Base-by-base conservation (phyloP, 1,139 yeast genomes). In the Suhomyces wounanorum region DNA sequence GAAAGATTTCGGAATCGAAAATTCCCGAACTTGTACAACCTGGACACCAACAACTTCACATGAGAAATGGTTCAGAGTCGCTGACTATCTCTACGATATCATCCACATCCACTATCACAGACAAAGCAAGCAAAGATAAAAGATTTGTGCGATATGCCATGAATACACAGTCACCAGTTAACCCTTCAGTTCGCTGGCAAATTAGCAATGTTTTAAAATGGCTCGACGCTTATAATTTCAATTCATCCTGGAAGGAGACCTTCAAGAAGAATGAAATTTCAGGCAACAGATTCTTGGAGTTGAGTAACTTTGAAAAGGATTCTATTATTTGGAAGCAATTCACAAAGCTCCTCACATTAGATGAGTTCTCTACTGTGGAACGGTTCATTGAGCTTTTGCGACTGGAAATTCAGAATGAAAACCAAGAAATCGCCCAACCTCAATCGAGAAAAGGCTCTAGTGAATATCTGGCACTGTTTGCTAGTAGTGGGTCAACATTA, bases 141-240 rank as follows among this genome's bases (percentile, higher is more conserved):
- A 57, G 81, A 41, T 77, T 76, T 58, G 75, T 73, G 13, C 60
- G 78, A 26, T 77, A 77, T 55, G 81, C 78, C 26, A 76, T 77
- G 79, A 70, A 68, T 45, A 70, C 76, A 0, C 77, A 69, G 49
- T 55, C 66, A 1, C 55, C 65, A 3, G 45, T 47, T n/a, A 61
- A 57, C 42, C 51, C 65, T 3, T 59, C 69, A 14, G 61, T 61
- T 14, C 52, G 50, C n/a, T 90, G 97, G 97, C 82, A 87, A 5
- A 73, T 82, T 58, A 81, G 78, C 14, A 75, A 87, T 49, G 95
- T 90, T 0, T 52, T 78, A 0, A 65, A 70, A 43, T 91, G 96
- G 96, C 73, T 91, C 28, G 85, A 81, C 14, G 59, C 66, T 18
- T 79, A 90, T 63, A 78, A 80, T 33, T 91, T 91, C 66, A 87